A percentile compares a stretch with the other conserved stretches of the same genome.
Conservation (phyloP, 306 rosid genomes). For the Parietaria judaica region DNA sequence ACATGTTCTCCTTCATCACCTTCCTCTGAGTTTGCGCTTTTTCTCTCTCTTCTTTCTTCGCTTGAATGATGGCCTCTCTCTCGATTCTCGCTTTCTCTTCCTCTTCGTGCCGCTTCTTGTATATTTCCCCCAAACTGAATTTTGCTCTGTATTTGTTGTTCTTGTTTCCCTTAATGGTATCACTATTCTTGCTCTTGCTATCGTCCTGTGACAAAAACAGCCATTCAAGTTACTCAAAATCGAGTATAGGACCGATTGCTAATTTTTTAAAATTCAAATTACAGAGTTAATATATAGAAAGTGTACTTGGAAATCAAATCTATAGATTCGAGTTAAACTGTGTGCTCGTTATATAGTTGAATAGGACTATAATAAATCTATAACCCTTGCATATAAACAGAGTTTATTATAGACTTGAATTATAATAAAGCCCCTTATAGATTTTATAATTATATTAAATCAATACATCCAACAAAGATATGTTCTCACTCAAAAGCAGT, state of each 20-base stretch:
- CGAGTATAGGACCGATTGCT: too few species aligned
- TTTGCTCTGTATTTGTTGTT: slow-evolving; percentile 25
- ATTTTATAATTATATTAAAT: too few species aligned
- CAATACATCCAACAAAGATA: neutral
- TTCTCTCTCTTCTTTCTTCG: slow-evolving; percentile 47
- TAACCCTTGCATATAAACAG: too few species aligned
- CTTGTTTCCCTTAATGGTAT: slow-evolving; percentile 19
- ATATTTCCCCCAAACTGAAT: slow-evolving; percentile 40
- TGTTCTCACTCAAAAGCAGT: too few species aligned
- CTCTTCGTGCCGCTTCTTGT: slow-evolving; percentile 49
- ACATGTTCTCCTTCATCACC: slow-evolving; percentile 45
- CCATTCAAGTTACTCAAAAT: neutral
- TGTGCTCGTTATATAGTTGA: too few species aligned
- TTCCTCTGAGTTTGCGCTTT: slow-evolving; percentile 54
- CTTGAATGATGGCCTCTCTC: slow-evolving; percentile 42
- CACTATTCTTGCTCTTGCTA: slow-evolving; percentile 22
- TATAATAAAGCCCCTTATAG: too few species aligned
- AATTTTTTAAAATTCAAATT: too few species aligned
- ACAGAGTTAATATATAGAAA: too few species aligned
- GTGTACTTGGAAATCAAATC: too few species aligned
- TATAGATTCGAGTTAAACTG: too few species aligned
- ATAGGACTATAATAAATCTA: too few species aligned
- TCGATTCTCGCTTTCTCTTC: slow-evolving; percentile 54
- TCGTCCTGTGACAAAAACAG: slow-evolving; percentile 33
- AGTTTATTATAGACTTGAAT: too few species aligned